Evolutionary conservation across 208 protist genomes (phyloP), one percentile per base, ranked within the genome.

Genomic region (Trypanosoma melophagium): DNA sequence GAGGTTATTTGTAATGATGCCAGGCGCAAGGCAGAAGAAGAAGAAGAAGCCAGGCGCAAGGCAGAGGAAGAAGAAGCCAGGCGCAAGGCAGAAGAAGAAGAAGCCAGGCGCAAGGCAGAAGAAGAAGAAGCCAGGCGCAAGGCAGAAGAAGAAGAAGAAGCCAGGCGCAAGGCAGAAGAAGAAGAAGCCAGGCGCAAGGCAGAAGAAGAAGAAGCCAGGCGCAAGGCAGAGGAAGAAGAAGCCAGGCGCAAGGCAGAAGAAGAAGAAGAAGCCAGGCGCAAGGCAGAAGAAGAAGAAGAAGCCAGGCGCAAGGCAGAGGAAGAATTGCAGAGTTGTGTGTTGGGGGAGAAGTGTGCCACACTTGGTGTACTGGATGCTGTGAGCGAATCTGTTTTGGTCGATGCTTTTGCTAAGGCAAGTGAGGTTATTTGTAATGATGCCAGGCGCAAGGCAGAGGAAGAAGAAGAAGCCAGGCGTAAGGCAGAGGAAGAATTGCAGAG

Each of bases 191-290:
- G 42, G 13, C 7, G 40, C 19, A 62, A 62, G 44, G 65, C 65
- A 16, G 54, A 60, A 31, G 65, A 70, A 35, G 63, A 69, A 38
- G 55, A 70, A 17, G 66, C 66, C 35, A 42, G 49, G n/a, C 55
- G 40, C 24, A 64, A 63, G 50, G 69, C 69, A 45, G 69, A 51
- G 19, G 51, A 68, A 35, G 38, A 60, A 10, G 66, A 63, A 28
- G 59, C 66, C 3, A 41, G 56, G 0, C 47, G 22, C 25, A 72
- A 52, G 54, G 65, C 45, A 25, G 35, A 45, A 42, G 45, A 71
- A 52, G 58, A 49, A 14, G 28, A 35, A 35, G 53, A 65, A 51
- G 28, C n/a, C 9, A 71, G 24, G 56, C 28, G 31, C 41, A 73
- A 59, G 17, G 60, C 21, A 7, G 21, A 59, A 47, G 49, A 74